Evolutionary conservation across 2,329 filamentous ascomycete genomes (phyloP).

Genomic region (Nannizziopsis arthrosporioides): DNA sequence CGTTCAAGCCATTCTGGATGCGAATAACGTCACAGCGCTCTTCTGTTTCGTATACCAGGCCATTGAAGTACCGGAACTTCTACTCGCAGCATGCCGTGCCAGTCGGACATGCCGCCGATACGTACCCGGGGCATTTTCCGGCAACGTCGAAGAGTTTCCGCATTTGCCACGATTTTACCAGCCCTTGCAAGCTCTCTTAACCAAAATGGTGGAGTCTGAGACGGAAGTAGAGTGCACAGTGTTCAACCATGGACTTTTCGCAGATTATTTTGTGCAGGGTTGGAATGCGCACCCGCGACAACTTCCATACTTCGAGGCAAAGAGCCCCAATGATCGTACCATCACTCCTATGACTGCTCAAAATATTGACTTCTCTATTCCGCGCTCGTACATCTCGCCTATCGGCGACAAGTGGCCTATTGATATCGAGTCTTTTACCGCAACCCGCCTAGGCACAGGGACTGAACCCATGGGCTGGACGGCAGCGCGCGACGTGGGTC

Average conservation of each 20-base stretch:
- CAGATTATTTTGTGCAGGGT: conserved; percentile 17
- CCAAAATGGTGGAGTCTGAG: conserved; percentile 3
- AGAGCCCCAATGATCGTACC: not conserved
- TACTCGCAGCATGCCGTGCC: conserved; percentile 13
- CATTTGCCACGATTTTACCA: conserved; percentile 14
- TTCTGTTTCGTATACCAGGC: conserved; percentile 5
- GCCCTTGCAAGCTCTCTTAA: conserved; percentile 11
- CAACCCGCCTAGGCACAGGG: conserved; percentile 14
- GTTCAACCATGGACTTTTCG: conserved; percentile 16
- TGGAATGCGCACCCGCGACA: not conserved
- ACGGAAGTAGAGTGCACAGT: conserved; percentile 16
- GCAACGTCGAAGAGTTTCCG: conserved; percentile 15
- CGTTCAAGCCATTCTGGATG: conserved; percentile 2
- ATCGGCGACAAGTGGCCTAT: conserved; percentile 12
- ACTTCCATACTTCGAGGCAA: not conserved
- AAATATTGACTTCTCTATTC: not conserved
- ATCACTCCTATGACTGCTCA: not conserved
- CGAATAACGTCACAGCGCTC: not conserved
- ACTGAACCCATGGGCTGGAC: conserved; percentile 17
- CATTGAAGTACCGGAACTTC: conserved; percentile 3
- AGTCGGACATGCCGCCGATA: conserved; percentile 14
- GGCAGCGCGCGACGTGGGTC: conserved; percentile 16
- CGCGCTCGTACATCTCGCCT: conserved; percentile 7
- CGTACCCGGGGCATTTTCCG: conserved; percentile 17
- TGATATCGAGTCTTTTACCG: conserved; percentile 9